A percentile compares a stretch with the other conserved stretches of the same genome.
These are phyloP conservation scores for Trametes maxima DNA, from an alignment of 768 basidiomycete genomes.

Conservation along the genomic window DNA sequence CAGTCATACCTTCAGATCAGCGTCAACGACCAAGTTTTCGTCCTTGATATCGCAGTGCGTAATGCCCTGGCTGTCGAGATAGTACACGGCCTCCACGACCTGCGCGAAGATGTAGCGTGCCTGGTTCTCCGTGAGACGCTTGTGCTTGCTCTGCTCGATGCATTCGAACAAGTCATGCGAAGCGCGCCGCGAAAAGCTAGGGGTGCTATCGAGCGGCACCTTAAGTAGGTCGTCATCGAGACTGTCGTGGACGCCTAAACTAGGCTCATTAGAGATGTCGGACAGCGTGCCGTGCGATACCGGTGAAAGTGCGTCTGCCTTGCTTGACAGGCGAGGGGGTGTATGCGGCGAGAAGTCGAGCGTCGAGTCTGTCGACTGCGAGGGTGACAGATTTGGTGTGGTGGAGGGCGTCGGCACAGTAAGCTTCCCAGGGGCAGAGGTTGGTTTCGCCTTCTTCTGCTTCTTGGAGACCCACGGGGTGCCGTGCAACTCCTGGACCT, in stretches of 20 bases:
- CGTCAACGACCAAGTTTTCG: slow-evolving; percentile 87
- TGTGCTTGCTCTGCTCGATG: slow-evolving; percentile 84
- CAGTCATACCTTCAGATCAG: slow-evolving; percentile 60
- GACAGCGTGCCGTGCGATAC: slow-evolving; percentile 3
- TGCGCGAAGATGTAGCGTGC: slow-evolving; percentile 86
- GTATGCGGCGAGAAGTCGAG: slow-evolving; percentile 46
- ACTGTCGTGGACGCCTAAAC: neutral
- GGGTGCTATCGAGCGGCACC: slow-evolving; percentile 20
- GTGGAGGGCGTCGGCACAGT: slow-evolving; percentile 52
- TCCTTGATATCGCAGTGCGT: slow-evolving; percentile 97
- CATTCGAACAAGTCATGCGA: slow-evolving; percentile 96
- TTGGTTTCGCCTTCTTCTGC: slow-evolving; percentile 36
- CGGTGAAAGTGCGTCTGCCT: slow-evolving; percentile 1
- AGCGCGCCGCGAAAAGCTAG: slow-evolving; percentile 62
- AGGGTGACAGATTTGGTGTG: slow-evolving; percentile 60
- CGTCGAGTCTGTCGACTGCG: slow-evolving; percentile 50
- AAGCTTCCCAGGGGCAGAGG: slow-evolving; percentile 32
- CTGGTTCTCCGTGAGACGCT: slow-evolving; percentile 74
- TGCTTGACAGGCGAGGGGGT: slow-evolving; percentile 32
- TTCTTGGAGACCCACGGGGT: slow-evolving; percentile 73
- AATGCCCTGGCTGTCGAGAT: slow-evolving; percentile 81
- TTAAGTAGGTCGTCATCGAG: slow-evolving; percentile 14
- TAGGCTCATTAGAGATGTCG: slow-evolving; percentile 3
- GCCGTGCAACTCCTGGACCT: slow-evolving; percentile 94
- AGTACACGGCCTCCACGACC: slow-evolving; percentile 82